Percentiles rank a stretch among this genome's conserved stretches.
Conservation (phyloP, 2,329 filamentous ascomycete genomes). For the Cercospora sp. region DNA sequence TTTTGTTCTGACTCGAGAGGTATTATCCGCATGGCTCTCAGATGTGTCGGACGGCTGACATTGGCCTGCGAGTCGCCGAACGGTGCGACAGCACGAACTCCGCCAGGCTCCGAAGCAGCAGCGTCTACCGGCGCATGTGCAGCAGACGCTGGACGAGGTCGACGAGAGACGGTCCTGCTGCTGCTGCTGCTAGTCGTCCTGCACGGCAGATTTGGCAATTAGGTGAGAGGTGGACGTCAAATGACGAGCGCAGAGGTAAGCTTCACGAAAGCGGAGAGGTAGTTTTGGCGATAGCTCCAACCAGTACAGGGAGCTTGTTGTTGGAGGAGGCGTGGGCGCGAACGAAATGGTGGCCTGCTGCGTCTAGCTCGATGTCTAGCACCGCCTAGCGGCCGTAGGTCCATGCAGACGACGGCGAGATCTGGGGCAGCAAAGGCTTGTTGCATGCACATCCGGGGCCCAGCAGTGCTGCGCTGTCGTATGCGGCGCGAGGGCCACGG, state of each 20-base stretch:
- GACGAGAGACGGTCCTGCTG: slow-evolving; percentile 3
- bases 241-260: slow-evolving; percentile 30
- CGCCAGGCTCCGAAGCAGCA: slow-evolving; percentile 11
- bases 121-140: slow-evolving; percentile 18
- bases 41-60: slow-evolving; percentile 25
- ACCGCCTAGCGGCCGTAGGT: slow-evolving; percentile 9
- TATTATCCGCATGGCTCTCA: slow-evolving; percentile 35
- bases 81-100: slow-evolving; percentile 15
- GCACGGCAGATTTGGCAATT: slow-evolving; percentile 10
- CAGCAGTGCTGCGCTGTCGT: slow-evolving; percentile 22
- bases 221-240: slow-evolving; percentile 23
- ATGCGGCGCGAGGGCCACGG: slow-evolving; percentile 25
- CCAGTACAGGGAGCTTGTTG: slow-evolving; percentile 26
- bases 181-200: slow-evolving; percentile 8
- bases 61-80: slow-evolving; percentile 28
- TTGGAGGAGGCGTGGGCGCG: slow-evolving; percentile 23
- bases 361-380: slow-evolving; percentile 12
- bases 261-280: slow-evolving; percentile 30
- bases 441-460: slow-evolving; percentile 9
- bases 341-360: slow-evolving; percentile 25
- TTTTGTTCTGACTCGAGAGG: slow-evolving; percentile 24
- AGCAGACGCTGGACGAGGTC: slow-evolving; percentile 7
- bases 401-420: slow-evolving; percentile 15
- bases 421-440: slow-evolving; percentile 9
- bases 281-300: slow-evolving; percentile 27